These are phyloP conservation scores for Aspergillus intermedius DNA, from an alignment of 2,329 filamentous ascomycete genomes.

Conservation along the genomic window DNA sequence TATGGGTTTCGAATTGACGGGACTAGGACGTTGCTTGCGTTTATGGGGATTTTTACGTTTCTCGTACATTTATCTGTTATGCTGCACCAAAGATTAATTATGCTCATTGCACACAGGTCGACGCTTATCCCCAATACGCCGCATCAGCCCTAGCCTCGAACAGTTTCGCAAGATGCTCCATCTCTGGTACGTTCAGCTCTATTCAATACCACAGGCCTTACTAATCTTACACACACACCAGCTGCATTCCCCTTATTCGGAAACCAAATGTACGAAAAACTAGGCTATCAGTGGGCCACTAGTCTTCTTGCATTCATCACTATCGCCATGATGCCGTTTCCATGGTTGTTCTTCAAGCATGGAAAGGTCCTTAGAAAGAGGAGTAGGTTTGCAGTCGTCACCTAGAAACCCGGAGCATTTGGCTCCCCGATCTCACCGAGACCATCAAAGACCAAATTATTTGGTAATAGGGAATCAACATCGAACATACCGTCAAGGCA, in stretches of 20 bases:
- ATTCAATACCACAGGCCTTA: no score
- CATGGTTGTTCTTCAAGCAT: background rate
- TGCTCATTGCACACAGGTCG: background rate
- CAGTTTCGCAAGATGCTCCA: background rate
- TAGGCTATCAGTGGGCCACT: background rate
- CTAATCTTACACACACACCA: background rate
- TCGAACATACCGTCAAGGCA: conserved; percentile 11
- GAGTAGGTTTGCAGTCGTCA: background rate
- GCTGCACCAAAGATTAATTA: background rate
- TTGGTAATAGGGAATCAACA: conserved; percentile 6
- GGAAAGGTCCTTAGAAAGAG: background rate
- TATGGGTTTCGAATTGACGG: no score
- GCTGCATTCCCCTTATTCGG: background rate
- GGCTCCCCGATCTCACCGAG: background rate
- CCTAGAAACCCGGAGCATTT: background rate
- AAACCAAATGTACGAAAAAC: background rate
- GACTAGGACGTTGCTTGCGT: background rate
- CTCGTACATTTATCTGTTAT: background rate
- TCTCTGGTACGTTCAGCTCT: background rate
- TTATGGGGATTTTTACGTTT: background rate
- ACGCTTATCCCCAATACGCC: background rate
- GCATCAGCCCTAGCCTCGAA: background rate
- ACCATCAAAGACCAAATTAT: conserved; percentile 1
- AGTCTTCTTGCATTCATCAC: conserved; percentile 1
- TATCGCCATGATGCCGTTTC: background rate